These are phyloP conservation scores for Zarea fungicola DNA, from an alignment of 2,329 filamentous ascomycete genomes.

Conservation along the genomic window DNA sequence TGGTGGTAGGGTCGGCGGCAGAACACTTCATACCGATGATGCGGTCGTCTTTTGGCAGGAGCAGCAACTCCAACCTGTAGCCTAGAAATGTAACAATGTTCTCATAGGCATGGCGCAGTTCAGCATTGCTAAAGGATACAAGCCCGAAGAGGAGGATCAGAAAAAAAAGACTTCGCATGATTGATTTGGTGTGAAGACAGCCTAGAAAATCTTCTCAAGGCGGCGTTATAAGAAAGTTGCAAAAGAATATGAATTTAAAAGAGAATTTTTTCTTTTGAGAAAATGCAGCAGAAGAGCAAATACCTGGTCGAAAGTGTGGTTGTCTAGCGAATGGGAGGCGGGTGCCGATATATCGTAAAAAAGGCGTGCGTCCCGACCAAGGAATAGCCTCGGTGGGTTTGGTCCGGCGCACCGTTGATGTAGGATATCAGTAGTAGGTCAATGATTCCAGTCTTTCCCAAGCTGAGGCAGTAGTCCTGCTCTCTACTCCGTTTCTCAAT, in stretches of 20 bases:
- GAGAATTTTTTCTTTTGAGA: not conserved
- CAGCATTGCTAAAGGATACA: not conserved
- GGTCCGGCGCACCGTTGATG: not conserved
- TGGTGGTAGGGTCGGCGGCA: not conserved
- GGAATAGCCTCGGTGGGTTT: not conserved
- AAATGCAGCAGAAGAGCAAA: not conserved
- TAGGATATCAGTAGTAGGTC: not conserved
- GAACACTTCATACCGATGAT: constrained; percentile 1
- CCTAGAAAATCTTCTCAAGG: not conserved
- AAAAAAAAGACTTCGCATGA: not conserved
- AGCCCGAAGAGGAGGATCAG: not conserved
- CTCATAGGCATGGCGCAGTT: not conserved
- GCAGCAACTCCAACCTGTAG: not conserved
- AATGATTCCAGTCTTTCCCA: no score
- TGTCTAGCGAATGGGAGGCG: not conserved
- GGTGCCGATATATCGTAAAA: no score
- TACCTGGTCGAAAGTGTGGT: not conserved
- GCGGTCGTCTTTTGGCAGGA: not conserved
- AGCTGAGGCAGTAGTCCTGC: no score
- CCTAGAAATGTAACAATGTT: not conserved
- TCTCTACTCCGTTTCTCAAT: not conserved
- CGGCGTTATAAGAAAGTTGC: not conserved
- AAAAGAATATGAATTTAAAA: not conserved
- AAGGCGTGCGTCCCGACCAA: not conserved
- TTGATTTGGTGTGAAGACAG: not conserved